Evolutionary conservation across 2,329 filamentous ascomycete species (phyloP).

Genomic region (Stagonosporopsis cucurbitacearum): DNA sequence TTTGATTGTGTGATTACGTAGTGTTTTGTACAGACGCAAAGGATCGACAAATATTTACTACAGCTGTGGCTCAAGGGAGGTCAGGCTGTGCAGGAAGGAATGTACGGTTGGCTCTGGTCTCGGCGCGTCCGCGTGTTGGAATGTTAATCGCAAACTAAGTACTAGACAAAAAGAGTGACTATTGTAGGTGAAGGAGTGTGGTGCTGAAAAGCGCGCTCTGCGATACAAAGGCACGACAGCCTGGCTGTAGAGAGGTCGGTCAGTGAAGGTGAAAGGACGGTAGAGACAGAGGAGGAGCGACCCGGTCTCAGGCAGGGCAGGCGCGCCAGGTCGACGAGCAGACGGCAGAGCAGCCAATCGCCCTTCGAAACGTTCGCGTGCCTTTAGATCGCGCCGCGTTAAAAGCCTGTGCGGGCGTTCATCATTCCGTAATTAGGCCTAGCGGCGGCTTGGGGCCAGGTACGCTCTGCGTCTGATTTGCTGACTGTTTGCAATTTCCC

Average conservation of each 20-base stretch:
- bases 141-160: slow-evolving; percentile 36
- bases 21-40: slow-evolving; percentile 25
- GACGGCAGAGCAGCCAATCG: slow-evolving; percentile 26
- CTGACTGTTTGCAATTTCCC: slow-evolving; percentile 35
- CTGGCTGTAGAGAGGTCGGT: slow-evolving; percentile 39
- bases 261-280: slow-evolving; percentile 28
- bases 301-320: slow-evolving; percentile 15
- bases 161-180: slow-evolving; percentile 45
- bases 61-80: slow-evolving; percentile 32
- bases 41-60: slow-evolving; percentile 32
- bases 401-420: slow-evolving; percentile 27
- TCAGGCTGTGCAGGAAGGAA: slow-evolving; percentile 37
- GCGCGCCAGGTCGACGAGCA: slow-evolving; percentile 24
- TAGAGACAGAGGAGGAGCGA: slow-evolving; percentile 24
- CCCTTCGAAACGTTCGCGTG: slow-evolving; percentile 33
- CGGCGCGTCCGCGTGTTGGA: slow-evolving; percentile 30
- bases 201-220: slow-evolving; percentile 44
- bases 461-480: slow-evolving; percentile 36
- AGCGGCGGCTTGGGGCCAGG: slow-evolving; percentile 34
- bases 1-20: slow-evolving; percentile 33
- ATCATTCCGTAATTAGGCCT: slow-evolving; percentile 30
- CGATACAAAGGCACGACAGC: slow-evolving; percentile 50
- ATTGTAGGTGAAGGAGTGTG: slow-evolving; percentile 42
- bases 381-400: slow-evolving; percentile 18
- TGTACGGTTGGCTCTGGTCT: slow-evolving; percentile 29